These are phyloP conservation scores for Mytilinidion resinicola DNA, from an alignment of 495 filamentous ascomycete genomes.

Conservation along the genomic window DNA sequence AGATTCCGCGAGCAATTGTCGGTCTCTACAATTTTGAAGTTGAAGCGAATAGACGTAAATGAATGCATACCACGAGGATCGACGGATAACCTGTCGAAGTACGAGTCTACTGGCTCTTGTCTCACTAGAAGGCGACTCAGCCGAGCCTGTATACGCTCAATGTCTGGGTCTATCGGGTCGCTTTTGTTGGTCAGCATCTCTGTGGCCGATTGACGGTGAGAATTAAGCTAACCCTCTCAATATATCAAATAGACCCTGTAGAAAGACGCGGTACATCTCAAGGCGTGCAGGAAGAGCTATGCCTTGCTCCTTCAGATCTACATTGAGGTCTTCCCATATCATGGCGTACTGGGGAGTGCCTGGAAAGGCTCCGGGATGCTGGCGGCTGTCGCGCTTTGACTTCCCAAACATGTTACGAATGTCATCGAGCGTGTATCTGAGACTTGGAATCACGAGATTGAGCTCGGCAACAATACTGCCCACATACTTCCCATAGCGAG, in stretches of 20 bases:
- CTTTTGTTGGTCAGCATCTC: conserved; percentile 1
- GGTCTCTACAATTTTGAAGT: no score
- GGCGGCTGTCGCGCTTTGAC: conserved; percentile 29
- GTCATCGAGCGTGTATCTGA: conserved; percentile 50
- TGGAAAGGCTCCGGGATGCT: conserved; percentile 26
- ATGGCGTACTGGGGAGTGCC: conserved; percentile 41
- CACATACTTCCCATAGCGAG: conserved; percentile 35
- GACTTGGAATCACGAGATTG: conserved; percentile 40
- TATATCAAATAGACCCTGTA: conserved; percentile 42
- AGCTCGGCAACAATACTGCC: conserved; percentile 41
- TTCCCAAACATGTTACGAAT: conserved; percentile 46
- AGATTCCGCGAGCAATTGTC: no score
- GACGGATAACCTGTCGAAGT: conserved; percentile 14
- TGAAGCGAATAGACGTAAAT: no score
- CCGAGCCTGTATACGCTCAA: conserved; percentile 7
- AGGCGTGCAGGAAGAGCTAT: conserved; percentile 47
- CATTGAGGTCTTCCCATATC: conserved; percentile 49
- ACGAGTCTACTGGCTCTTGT: conserved; percentile 24
- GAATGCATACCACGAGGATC: conserved; percentile 4
- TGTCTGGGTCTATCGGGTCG: conserved; percentile 11
- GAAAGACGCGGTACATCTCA: conserved; percentile 47
- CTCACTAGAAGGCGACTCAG: conserved; percentile 19
- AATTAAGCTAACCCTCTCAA: conserved; percentile 18
- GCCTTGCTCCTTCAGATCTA: conserved; percentile 48
- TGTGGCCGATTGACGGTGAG: neutral